Conservation (phyloP, 352 stramenopile species). For the Phytophthora foliorum region DNA sequence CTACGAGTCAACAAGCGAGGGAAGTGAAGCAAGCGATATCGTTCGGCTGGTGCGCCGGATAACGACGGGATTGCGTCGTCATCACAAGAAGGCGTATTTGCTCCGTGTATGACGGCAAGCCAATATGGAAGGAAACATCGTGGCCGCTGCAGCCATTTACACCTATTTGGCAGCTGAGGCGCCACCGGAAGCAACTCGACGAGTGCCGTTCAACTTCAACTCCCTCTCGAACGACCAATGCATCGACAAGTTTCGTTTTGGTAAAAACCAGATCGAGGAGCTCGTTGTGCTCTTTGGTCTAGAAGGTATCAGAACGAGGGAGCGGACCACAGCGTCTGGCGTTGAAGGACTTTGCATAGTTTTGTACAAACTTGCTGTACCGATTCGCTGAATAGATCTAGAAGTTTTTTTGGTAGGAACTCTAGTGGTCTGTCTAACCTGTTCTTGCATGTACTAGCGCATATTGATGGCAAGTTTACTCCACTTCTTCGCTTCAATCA, state of each 20-base stretch:
- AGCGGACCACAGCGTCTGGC: background rate
- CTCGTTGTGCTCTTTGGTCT: constrained; percentile 1
- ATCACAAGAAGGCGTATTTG: constrained; percentile 1
- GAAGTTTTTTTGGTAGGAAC: constrained; percentile 4
- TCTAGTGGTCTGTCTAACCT: constrained; percentile 22
- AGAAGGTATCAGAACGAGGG: constrained; percentile 6
- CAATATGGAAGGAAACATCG: no score
- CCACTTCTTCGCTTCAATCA: constrained; percentile 14
- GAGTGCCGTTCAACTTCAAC: no score
- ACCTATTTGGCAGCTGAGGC: no score
- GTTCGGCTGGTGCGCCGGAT: constrained; percentile 1
- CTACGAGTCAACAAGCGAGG: background rate
- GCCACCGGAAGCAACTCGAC: no score
- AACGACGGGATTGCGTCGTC: background rate
- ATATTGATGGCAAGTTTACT: constrained; percentile 7
- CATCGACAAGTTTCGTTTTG: no score
- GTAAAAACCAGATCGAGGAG: constrained; percentile 1
- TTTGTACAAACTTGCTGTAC: constrained; percentile 15
- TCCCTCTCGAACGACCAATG: no score
- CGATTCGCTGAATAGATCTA: constrained; percentile 13
- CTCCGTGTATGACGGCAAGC: no score
- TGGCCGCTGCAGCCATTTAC: no score
- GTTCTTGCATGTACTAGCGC: constrained; percentile 11
- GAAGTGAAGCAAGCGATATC: background rate
- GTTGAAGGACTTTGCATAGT: constrained; percentile 18